A percentile compares a stretch with the other conserved stretches of the same genome.
Evolutionary conservation across 2,329 filamentous ascomycete genomes (phyloP).

Genomic region (Hypoxylon rubiginosum): DNA sequence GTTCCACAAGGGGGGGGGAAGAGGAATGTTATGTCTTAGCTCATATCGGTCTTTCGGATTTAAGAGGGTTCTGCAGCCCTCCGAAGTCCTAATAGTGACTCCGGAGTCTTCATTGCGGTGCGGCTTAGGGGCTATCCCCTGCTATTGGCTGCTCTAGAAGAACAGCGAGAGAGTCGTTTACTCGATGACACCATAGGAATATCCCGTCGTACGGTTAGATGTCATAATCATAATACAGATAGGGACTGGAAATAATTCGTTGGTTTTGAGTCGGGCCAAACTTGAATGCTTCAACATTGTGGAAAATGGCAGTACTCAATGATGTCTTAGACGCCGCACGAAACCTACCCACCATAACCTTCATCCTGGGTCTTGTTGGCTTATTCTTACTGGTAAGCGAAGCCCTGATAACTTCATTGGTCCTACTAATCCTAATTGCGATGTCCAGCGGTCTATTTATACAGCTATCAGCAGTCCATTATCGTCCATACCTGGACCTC

Average conservation of each 20-base stretch:
- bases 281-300: not conserved
- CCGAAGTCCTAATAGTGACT: conserved; percentile 11
- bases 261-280: not conserved
- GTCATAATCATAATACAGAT: not conserved
- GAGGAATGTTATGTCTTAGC: not conserved
- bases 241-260: no score
- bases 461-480: not conserved
- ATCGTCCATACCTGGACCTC: conserved; percentile 8
- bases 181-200: not conserved
- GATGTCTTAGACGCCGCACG: not conserved
- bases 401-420: not conserved
- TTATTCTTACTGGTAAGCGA: conserved; percentile 3
- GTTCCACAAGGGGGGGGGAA: not conserved
- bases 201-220: not conserved
- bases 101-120: not conserved
- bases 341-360: not conserved
- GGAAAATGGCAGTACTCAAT: not conserved
- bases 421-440: not conserved
- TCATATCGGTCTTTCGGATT: not conserved
- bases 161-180: not conserved
- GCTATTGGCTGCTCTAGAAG: not conserved
- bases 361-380: not conserved
- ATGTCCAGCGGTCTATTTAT: not conserved
- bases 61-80: not conserved
- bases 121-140: not conserved